Base-by-base conservation (phyloP, 805 yeast species). In the Maudiozyma barnettii region DNA sequence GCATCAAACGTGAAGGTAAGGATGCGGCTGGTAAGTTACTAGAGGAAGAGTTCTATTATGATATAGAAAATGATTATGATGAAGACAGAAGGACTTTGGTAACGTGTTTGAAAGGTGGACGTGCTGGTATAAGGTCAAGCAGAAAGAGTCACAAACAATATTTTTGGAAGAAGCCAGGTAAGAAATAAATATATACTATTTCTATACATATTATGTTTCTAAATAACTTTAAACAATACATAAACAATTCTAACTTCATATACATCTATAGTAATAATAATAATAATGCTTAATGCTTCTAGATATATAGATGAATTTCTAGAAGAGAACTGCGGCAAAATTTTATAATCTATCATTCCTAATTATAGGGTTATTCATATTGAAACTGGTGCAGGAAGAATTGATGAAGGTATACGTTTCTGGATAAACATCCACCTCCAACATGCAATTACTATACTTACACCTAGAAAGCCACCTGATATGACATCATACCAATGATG, bases 1-100 rank as follows among this genome's bases (percentile, higher is more conserved):
- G 84, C 10, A 90, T 93, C 50, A 77, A 79, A 58, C 82, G 98
- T 64, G 74, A 76, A 49, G 97, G 97, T 43, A 90, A 89, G 64
- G 99, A 93, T 66, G 97, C 98, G 2, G 95, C 96, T 2, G 99
- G 98, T 10, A 88, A 89, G 64, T 86, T 85, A 3, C 72, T 93
- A 51, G 98, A 91, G 54, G 95, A 88, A 63, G 97, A 93, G 63
- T 93, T 87, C 61, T 93, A 89, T 65, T 93, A 93, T 61, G 79
- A 82, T 48, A 81, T 89, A 3, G 98, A 89, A 54, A 75, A 80
- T 41, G 99, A 93, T 65, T 61, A 67, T 35, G 95, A 91, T 59
- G 58, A 61, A 23, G 79, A 79, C 43, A 80, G 99, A 61, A 80
- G 78, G 38, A 65, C 66, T 43, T 67, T 89, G 53, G 95, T 90